Evolutionary conservation across 2,329 filamentous ascomycete genomes (phyloP), one percentile per base, ranked within the genome.

Genomic region (Apiospora sp.): DNA sequence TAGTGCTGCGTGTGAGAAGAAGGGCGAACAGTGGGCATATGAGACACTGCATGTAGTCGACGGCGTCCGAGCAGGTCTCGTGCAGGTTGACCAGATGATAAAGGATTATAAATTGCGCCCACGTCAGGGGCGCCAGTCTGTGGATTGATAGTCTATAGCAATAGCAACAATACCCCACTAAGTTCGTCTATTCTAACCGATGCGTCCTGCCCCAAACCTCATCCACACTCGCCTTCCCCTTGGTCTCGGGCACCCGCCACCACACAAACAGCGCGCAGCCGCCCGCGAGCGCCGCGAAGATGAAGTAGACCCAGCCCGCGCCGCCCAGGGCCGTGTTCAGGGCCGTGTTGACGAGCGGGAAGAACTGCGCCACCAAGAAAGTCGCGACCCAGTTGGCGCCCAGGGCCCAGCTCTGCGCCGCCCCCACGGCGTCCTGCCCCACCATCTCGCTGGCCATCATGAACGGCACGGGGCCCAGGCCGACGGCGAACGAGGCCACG

Each of bases 371-470:
- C 2, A 99, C 95, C 30, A 97, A 77, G 79, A 98, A 98, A 0
- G 96, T 98, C 0, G 95, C 93, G 37, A 94, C 87, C 87, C 97
- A 98, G 82, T 96, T 98, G 19, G 94, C 92, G 1, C 91, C 94
- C 34, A 98, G 84, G 0, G 92, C 93, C 89, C 95, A 97, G 72
- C 93, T 95, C 82, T 99, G 96, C 0, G 94, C 93, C 0, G 96
- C 94, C 1, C 96, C 95, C 0, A 98, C 95, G 0, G 96, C 96
- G 80, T 98, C 94, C 16, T 94, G 92, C 0, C 92, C 93, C 0
- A 98, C 96, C 3, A 98, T 89, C 82, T 98, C 96, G 1, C 94
- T 95, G 0, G 95, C 92, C 67, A 99, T 88, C 76, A 98, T 97
- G 82, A 98, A 99, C 0, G 96, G 96, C 0, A 99, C 94, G 0